Conservation (phyloP, 148 eudicot genomes). For the Fagopyrum esculentum region DNA sequence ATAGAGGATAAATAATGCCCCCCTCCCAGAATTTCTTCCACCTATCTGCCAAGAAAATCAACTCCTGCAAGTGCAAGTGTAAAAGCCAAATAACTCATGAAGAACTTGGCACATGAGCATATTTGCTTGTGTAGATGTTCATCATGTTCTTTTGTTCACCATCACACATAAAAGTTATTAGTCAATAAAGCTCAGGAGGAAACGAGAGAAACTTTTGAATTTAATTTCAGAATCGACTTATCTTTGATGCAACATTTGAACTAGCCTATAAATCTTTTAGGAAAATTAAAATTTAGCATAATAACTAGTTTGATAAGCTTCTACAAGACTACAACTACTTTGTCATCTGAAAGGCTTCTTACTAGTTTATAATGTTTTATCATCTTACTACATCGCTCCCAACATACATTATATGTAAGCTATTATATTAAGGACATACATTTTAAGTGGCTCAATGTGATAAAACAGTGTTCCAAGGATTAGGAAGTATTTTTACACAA, state of each 20-base stretch:
- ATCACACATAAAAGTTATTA: background rate
- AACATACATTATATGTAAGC: background rate
- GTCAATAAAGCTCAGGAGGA: background rate
- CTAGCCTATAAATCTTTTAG: background rate
- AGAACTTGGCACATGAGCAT: background rate
- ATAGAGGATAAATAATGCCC: too few species aligned
- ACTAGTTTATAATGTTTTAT: background rate
- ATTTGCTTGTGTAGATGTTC: background rate
- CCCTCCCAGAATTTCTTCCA: background rate
- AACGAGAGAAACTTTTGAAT: background rate
- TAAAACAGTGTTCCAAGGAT: background rate
- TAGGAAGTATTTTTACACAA: background rate
- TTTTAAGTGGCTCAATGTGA: background rate
- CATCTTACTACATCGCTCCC: background rate
- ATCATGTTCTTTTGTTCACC: background rate
- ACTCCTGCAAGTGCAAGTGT: background rate
- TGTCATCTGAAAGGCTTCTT: background rate
- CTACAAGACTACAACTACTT: background rate
- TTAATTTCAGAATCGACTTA: background rate
- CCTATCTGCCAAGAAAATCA: background rate
- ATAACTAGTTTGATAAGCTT: background rate
- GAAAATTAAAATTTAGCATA: background rate
- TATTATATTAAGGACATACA: background rate
- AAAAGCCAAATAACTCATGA: background rate
- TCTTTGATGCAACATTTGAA: background rate